Percentiles rank a stretch among this genome's conserved stretches.
phyloP scores from a whole-genome alignment of 2,329 filamentous ascomycete genomes.

The Ophiocordyceps sinensis region DNA sequence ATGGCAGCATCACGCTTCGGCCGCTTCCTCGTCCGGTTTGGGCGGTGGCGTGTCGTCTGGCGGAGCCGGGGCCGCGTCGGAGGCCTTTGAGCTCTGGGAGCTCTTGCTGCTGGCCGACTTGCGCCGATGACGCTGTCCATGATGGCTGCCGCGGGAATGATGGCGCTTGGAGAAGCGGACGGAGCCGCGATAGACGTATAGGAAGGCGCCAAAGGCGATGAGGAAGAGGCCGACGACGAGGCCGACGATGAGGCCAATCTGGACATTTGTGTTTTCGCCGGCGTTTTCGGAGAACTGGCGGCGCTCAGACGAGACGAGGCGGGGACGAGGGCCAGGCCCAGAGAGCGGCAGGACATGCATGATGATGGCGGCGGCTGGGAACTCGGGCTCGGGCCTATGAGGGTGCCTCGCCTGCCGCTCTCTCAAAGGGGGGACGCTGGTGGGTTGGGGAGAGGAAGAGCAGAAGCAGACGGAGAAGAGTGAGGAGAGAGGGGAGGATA shows the following conservation, averaged over 20 bases:
- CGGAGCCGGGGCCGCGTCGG: slow-evolving; percentile 6
- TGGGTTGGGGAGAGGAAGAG: too few species aligned
- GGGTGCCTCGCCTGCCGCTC: too few species aligned
- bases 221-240: slow-evolving; percentile 26
- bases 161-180: slow-evolving; percentile 16
- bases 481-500: too few species aligned
- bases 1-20: background rate
- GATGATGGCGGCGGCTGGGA: too few species aligned
- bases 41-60: background rate
- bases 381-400: too few species aligned
- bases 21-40: background rate
- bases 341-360: background rate
- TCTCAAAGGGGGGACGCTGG: too few species aligned
- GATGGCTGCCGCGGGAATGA: slow-evolving; percentile 5
- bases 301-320: background rate
- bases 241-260: slow-evolving; percentile 28
- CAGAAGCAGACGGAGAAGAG: too few species aligned
- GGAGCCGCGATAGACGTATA: slow-evolving; percentile 24
- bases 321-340: too few species aligned
- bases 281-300: slow-evolving; percentile 13
- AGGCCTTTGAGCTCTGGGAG: slow-evolving; percentile 14
- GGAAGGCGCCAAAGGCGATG: slow-evolving; percentile 19
- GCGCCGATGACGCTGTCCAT: slow-evolving; percentile 7
- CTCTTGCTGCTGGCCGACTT: slow-evolving; percentile 17
- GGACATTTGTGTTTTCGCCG: slow-evolving; percentile 21